Evolutionary conservation across 495 filamentous ascomycete species (phyloP), one percentile per base, ranked within the genome.

Genomic region (Aspergillus affinis): DNA sequence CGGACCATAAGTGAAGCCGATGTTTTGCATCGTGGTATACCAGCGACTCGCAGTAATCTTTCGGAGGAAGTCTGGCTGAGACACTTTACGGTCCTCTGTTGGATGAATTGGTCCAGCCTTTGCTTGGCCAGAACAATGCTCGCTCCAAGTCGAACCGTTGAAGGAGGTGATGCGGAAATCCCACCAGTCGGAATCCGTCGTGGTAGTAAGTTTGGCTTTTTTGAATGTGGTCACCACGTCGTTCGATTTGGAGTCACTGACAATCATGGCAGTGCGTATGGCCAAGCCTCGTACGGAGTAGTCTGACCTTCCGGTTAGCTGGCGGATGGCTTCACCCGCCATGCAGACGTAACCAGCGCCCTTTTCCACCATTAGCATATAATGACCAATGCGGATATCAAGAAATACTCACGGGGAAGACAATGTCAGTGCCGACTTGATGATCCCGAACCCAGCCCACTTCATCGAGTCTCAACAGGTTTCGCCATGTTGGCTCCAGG

Each of bases 91-190:
- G 19, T 7, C 19, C 47, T 26, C 21, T 0, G 17, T 19, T 15
- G 18, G 19, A 12, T 49, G 10, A 20, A 20, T 26, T 20, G 47
- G 19, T 19, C 51, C 52, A 20, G 41, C 51, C 15, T 47, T 46
- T 12, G 30, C 74, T 27, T 75, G 63, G 0, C 80, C 80, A 7
- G 53, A 56, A 49, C 78, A 80, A 30, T 52, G 50, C 26, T 52
- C 27, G 8, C 19, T 52, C 50, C 50, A 52, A 13, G 50, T 18
- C 3, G 20, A 23, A 20, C 21, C 20, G 10, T 52, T 30, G 50
- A 27, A n/a, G 1, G 50, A 52, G 21, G 21, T 30, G 50, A 52
- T 52, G n/a, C 19, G 26, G 50, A 52, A 52, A 3, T 30, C 50
- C 19, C 17, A 27, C 50, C 50, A 52, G 12, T 27, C 27, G 3